Evolutionary conservation across 106 monocot species (phyloP).

Genomic region (Dendrobium nobile): DNA sequence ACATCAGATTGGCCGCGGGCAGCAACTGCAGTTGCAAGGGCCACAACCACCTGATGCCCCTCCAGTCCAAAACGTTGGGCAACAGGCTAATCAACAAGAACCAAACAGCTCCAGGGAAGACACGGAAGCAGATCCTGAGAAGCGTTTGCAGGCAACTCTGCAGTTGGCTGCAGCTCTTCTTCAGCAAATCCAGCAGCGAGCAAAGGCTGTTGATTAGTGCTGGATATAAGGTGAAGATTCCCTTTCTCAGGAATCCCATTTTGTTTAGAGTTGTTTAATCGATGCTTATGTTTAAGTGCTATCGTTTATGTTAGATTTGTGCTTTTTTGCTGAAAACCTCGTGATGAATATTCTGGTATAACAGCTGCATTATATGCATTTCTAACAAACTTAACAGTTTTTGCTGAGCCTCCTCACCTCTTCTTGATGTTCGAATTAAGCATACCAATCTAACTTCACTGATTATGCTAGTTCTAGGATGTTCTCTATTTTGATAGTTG

Average conservation of each 20-base stretch:
- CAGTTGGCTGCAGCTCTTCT: constrained; percentile 87
- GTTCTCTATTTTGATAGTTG: too few species aligned
- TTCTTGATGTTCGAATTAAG: too few species aligned
- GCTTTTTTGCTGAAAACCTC: too few species aligned
- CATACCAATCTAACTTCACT: too few species aligned
- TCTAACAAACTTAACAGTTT: too few species aligned
- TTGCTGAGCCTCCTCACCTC: too few species aligned
- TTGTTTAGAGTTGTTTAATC: neutral
- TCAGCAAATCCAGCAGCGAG: constrained; percentile 90
- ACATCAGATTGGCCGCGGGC: constrained; percentile 13
- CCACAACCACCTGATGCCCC: constrained; percentile 19
- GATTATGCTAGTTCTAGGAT: too few species aligned
- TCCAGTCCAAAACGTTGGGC: constrained; percentile 9
- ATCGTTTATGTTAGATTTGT: too few species aligned
- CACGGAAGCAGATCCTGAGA: constrained; percentile 67
- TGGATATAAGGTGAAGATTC: neutral
- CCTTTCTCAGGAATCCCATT: neutral
- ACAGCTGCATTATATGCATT: too few species aligned
- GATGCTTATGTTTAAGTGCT: too few species aligned
- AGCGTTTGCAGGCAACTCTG: constrained; percentile 87
- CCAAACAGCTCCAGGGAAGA: constrained; percentile 27
- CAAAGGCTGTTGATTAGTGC: constrained; percentile 32
- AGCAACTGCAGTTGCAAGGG: constrained; percentile 12
- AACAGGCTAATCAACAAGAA: constrained; percentile 32
- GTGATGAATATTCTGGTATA: too few species aligned